Evolutionary conservation across 768 basidiomycete genomes (phyloP), one percentile per base, ranked within the genome.

Genomic region (Trametes villosa): DNA sequence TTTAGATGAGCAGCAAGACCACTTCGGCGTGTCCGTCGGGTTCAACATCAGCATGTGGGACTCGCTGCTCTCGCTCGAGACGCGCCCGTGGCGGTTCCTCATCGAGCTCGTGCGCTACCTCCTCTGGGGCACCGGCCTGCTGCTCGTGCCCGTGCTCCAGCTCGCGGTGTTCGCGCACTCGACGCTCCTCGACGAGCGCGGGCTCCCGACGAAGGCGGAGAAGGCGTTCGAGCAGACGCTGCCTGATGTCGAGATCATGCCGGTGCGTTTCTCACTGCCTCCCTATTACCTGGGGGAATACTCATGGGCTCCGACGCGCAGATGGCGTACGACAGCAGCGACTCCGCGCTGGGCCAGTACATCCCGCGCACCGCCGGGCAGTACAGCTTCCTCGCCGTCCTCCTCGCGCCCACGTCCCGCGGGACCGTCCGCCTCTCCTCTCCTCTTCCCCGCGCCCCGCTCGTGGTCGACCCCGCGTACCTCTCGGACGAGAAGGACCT

Each of bases 191-290:
- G 69, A 72, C 42, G 50, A 61, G 30, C 59, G 55, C 1, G 63
- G 65, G 0, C 52, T 56, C 31, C 56, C 57, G 22, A 60, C 53
- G 20, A 52, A 42, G 42, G 45, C 34, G 3, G 54, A 60, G 30
- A 61, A 40, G 34, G 67, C 62, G 17, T 60, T 57, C 30, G 51
- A 59, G 4, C 66, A 76, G 51, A 60, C 66, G n/a, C 60, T 69
- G 9, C 76, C 79, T 1, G 78, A 81, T 61, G 69, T 79, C 52
- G 78, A 79, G 59, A 72, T 79, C 42, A 75, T 76, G 71, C 65
- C 66, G 7, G 57, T 75, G 68, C n/a, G 65, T 67, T 17, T 13
- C 24, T 20, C 22, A 13, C 27, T 15, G 22, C 24, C 41, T 26
- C 27, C 44, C 2, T 40, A 9, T 34, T 33, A 13, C 1, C n/a